A percentile compares a stretch with the other conserved stretches of the same genome.
These are phyloP conservation scores for Penicillium macrosclerotiorum DNA, from an alignment of 495 filamentous ascomycete genomes.

Conservation along the genomic window DNA sequence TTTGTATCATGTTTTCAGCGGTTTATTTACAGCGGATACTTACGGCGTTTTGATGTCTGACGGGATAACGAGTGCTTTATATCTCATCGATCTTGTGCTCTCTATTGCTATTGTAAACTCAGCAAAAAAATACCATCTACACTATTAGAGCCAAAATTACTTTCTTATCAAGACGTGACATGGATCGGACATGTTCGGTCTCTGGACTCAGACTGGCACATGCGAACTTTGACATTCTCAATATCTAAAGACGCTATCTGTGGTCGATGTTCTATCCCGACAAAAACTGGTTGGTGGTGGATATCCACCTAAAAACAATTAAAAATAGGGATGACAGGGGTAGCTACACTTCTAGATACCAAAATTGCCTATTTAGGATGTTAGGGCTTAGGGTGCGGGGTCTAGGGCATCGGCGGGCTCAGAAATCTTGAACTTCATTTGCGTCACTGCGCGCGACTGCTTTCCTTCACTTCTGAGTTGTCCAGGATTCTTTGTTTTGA, in stretches of 20 bases:
- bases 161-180: too few species aligned
- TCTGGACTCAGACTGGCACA: too few species aligned
- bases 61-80: slow-evolving; percentile 17
- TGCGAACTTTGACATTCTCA: too few species aligned
- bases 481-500: background rate
- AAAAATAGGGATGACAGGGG: background rate
- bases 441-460: slow-evolving; percentile 2
- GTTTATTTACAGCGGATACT: slow-evolving; percentile 17
- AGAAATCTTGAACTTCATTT: slow-evolving; percentile 17
- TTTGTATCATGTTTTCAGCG: slow-evolving; percentile 28
- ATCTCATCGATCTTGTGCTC: slow-evolving; percentile 5
- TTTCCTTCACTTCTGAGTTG: background rate
- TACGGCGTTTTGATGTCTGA: slow-evolving; percentile 24
- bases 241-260: too few species aligned
- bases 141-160: too few species aligned
- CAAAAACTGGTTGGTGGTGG: too few species aligned
- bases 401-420: slow-evolving; percentile 13
- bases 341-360: too few species aligned
- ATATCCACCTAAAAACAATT: background rate
- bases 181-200: too few species aligned
- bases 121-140: too few species aligned
- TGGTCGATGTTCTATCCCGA: too few species aligned
- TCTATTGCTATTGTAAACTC: background rate
- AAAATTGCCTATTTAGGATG: slow-evolving; percentile 18
- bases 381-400: slow-evolving; percentile 41